Evolutionary conservation across 1,139 yeast genomes (phyloP).

Genomic region (Kodamaea ohmeri): DNA sequence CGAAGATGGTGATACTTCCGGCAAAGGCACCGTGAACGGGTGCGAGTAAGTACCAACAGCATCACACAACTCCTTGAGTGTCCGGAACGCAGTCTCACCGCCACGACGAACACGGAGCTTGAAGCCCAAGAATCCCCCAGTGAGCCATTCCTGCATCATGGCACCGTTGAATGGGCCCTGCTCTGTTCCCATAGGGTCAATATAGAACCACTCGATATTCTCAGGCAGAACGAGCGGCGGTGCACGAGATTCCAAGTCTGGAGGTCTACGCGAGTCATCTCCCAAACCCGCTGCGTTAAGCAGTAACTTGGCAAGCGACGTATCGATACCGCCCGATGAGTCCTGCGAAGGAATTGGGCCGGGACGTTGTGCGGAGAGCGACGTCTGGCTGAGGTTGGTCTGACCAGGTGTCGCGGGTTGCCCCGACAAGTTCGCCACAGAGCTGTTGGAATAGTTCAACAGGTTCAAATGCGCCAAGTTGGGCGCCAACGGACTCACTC

Average conservation of each 20-base stretch:
- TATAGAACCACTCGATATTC: slow-evolving; percentile 64
- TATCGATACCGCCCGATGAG: slow-evolving; percentile 7
- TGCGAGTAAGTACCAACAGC: slow-evolving; percentile 47
- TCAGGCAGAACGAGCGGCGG: slow-evolving; percentile 26
- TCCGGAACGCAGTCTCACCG: slow-evolving; percentile 38
- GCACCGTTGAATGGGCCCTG: slow-evolving; percentile 81
- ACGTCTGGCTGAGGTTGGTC: too few relatives aligned
- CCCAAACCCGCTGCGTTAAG: slow-evolving; percentile 3
- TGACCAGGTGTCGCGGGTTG: too few relatives aligned
- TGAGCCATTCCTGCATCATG: slow-evolving; percentile 78
- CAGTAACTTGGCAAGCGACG: slow-evolving; percentile 7
- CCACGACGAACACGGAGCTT: slow-evolving; percentile 58
- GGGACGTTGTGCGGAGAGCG: too few relatives aligned
- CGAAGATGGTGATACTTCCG: slow-evolving; percentile 7
- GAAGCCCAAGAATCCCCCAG: slow-evolving; percentile 57
- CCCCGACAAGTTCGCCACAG: too few relatives aligned
- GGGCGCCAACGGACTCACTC: too few relatives aligned
- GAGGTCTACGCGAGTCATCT: slow-evolving; percentile 4
- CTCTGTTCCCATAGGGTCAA: slow-evolving; percentile 66
- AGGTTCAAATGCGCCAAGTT: neutral
- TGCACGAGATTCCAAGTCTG: slow-evolving; percentile 7
- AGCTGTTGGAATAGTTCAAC: too few relatives aligned
- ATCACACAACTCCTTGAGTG: slow-evolving; percentile 47
- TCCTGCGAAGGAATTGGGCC: too few relatives aligned
- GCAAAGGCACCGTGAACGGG: slow-evolving; percentile 61